These are phyloP conservation scores for Zizania latifolia DNA, from an alignment of 176 grass and related monocot genomes.

Conservation along the genomic window DNA sequence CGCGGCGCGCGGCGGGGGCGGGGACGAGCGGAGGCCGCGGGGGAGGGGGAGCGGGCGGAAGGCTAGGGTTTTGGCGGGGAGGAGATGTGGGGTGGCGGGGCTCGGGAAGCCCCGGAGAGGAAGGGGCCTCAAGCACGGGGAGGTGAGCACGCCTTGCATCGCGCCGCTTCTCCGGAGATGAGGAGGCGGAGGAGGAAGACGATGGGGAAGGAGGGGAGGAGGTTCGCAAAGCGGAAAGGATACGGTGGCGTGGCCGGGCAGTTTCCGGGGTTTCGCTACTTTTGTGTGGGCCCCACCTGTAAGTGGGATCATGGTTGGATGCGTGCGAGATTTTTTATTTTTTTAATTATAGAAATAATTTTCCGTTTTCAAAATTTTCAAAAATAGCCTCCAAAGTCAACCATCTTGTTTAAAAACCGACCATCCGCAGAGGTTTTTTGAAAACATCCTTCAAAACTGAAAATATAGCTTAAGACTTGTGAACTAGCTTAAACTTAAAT, in stretches of 20 bases:
- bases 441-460: too few relatives aligned
- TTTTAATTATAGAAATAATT: too few relatives aligned
- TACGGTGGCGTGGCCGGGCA: not conserved
- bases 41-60: constrained; percentile 8
- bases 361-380: too few relatives aligned
- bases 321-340: too few relatives aligned
- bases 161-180: not conserved
- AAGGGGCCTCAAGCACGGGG: constrained; percentile 28
- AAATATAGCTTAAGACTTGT: too few relatives aligned
- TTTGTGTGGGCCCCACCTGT: not conserved
- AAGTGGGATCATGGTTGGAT: not conserved
- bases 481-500: too few relatives aligned
- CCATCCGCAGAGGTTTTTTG: too few relatives aligned
- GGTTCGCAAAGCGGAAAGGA: not conserved
- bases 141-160: constrained; percentile 39
- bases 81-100: constrained; percentile 2
- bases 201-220: not conserved
- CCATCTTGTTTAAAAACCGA: too few relatives aligned
- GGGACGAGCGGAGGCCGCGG: constrained; percentile 13
- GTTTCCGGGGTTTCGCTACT: not conserved
- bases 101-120: not conserved
- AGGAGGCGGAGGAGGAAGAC: not conserved
- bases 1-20: constrained; percentile 3
- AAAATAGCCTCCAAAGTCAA: too few relatives aligned
- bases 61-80: constrained; percentile 31